Evolutionary conservation across 139 green algal species (phyloP), one percentile per base, ranked within the genome.

Genomic region (Volvox reticuliferus): DNA sequence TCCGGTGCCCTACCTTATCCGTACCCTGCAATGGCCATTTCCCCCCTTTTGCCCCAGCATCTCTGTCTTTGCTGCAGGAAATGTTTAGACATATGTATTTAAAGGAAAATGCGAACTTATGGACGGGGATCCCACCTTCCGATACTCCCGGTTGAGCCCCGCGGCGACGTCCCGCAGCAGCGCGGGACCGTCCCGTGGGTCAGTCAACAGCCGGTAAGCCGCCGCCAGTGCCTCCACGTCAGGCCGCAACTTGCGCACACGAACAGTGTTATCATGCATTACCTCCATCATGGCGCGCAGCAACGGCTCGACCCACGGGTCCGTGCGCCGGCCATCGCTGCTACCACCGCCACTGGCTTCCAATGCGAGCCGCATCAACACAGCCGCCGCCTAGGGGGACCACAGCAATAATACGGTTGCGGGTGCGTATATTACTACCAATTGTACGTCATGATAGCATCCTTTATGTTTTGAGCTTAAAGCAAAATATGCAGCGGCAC

Each of bases 201-300:
- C 71, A 0, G 86, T 90, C 73, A 90, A 75, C 73, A 83, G 86
- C 73, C 71, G 20, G n/a, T 44, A 83, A 16, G 86, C 86, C 6
- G 19, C 86, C 73, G 67, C 86, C 73, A 90, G 73, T n/a, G 86
- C 86, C 73, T 62, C 50, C 19, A 69, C 86, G 30, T 90, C 86
- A 17, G 26, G 71, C 24, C 24, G 50, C 86, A 90, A 75, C 86
- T 83, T 83, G 30, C 73, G 71, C n/a, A 69, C 50, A 21, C 55
- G 50, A 13, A 90, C 86, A 44, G 67, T 61, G 20, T 55, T 26
- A 32, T 90, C 86, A 69, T 90, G 86, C 86, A 90, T 90, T 17
- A 84, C 86, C 73, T 90, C 71, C 50, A 90, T 14, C 86, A 90
- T 90, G 86, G 71, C 86, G 30, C 73, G 50, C n/a, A 90, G 44